Percentiles rank a stretch among this genome's conserved stretches.
Conservation (phyloP, 202 grass and related monocot genomes). For the Hordeum pubiflorum region DNA sequence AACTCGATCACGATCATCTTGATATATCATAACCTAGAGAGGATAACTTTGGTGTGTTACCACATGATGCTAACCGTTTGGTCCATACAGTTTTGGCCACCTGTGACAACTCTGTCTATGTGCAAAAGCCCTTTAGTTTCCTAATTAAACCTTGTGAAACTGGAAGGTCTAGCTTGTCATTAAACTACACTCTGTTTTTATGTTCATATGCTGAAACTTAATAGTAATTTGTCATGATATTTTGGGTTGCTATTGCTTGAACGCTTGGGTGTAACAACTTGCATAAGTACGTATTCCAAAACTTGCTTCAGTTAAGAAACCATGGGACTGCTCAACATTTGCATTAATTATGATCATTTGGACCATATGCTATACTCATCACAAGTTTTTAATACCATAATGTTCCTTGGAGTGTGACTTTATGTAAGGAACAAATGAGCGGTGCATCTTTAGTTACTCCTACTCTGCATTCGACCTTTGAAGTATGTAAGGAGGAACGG, state of each 20-base stretch:
- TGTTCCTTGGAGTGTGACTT: background rate
- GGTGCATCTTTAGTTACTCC: background rate
- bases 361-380: background rate
- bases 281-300: constrained; percentile 1
- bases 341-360: background rate
- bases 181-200: background rate
- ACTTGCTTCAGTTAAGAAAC: background rate
- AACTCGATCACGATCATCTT: background rate
- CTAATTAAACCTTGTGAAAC: background rate
- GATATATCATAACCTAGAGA: background rate
- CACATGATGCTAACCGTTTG: background rate
- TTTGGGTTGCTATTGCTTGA: background rate
- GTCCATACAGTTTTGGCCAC: background rate
- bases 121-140: background rate
- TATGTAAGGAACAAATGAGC: background rate
- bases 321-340: background rate
- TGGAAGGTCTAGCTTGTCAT: background rate
- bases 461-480: constrained; percentile 1
- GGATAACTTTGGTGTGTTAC: background rate
- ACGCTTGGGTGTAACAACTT: background rate
- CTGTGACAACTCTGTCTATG: background rate
- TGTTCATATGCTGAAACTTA: background rate
- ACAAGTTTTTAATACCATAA: background rate
- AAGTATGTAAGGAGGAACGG: background rate
- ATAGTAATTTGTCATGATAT: background rate